A percentile compares a stretch with the other conserved stretches of the same genome.
These are phyloP conservation scores for Coemansia sp. DNA, from an alignment of 192 early-diverging fungal species.

Conservation along the genomic window DNA sequence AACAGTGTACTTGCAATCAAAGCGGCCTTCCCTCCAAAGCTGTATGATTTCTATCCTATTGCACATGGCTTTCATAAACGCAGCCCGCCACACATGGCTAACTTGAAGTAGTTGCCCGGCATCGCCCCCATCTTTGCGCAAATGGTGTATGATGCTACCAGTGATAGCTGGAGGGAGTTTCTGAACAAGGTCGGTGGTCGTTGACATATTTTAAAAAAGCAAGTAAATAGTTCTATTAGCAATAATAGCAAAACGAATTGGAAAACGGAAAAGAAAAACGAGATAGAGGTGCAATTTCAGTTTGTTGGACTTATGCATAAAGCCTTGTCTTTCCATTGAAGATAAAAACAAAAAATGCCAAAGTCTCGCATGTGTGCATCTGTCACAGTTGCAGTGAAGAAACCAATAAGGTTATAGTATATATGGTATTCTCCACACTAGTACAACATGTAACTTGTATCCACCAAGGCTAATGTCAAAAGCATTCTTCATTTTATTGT, in stretches of 20 bases:
- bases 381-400: no score
- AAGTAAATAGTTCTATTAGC: not conserved
- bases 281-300: not conserved
- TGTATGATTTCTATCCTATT: slow-evolving; percentile 10
- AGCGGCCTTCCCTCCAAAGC: not conserved
- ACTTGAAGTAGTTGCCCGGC: not conserved
- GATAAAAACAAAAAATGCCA: not conserved
- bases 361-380: no score
- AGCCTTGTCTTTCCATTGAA: not conserved
- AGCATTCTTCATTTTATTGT: no score
- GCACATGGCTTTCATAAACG: slow-evolving; percentile 11
- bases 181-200: not conserved
- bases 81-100: not conserved
- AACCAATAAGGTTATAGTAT: no score
- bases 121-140: not conserved
- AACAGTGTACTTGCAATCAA: not conserved
- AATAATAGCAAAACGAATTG: not conserved
- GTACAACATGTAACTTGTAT: no score
- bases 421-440: no score
- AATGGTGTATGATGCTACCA: not conserved
- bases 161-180: slow-evolving; percentile 3
- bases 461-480: no score
- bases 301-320: not conserved
- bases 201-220: not conserved
- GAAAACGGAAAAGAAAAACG: not conserved